Conservation (phyloP, 169 alveolate species). For the Cryptosporidium sp. region DNA sequence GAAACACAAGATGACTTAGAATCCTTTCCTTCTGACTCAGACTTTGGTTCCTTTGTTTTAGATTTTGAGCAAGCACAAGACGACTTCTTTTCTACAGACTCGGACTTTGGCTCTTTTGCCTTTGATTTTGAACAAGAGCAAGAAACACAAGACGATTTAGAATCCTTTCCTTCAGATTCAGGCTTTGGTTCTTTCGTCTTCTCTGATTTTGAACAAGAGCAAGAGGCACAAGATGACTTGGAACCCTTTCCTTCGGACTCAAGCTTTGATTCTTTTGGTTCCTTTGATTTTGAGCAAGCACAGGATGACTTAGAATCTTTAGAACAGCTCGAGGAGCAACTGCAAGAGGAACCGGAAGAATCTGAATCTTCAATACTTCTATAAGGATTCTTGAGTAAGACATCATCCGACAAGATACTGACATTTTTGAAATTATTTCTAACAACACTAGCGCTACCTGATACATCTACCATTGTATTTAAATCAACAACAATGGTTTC, state of each 20-base stretch:
- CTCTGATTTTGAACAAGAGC: not conserved
- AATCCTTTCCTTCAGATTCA: not conserved
- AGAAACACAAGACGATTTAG: not conserved
- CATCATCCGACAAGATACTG: not conserved
- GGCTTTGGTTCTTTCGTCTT: not conserved
- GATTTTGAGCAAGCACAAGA: not conserved
- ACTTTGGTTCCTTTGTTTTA: not conserved
- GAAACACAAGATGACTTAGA: not conserved
- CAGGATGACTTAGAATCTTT: conserved; percentile 5
- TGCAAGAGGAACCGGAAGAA: not conserved
- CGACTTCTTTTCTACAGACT: not conserved
- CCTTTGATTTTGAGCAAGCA: not conserved
- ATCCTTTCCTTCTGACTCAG: not conserved
- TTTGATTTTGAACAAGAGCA: not conserved
- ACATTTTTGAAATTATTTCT: not conserved
- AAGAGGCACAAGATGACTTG: not conserved
- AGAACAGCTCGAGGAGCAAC: not conserved
- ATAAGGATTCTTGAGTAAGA: not conserved
- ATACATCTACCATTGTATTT: not conserved
- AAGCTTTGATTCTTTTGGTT: not conserved
- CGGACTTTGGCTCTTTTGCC: not conserved
- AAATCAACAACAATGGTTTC: not conserved
- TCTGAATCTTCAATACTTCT: not conserved
- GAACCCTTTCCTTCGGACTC: not conserved
- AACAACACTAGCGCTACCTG: not conserved